These are phyloP conservation scores for Microdochium paspali DNA, from an alignment of 2,329 filamentous ascomycete species.

Conservation along the genomic window DNA sequence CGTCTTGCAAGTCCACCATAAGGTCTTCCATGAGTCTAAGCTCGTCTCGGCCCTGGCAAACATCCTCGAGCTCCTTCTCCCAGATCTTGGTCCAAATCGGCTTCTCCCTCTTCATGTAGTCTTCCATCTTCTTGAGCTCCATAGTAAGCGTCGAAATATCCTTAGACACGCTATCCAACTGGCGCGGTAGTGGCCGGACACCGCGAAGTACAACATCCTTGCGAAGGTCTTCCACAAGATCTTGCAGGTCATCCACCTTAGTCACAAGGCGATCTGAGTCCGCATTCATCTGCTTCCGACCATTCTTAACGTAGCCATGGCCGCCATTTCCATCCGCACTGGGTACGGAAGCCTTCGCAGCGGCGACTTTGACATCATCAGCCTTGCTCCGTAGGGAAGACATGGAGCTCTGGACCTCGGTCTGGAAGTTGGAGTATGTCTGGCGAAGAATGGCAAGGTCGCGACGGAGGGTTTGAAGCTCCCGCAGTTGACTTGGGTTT, in stretches of 20 bases:
- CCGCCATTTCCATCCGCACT: constrained; percentile 69
- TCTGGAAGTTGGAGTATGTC: constrained; percentile 84
- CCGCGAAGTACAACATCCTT: constrained; percentile 94
- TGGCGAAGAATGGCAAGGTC: constrained; percentile 89
- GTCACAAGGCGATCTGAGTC: constrained; percentile 88
- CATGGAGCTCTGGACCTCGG: constrained; percentile 85
- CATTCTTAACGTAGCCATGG: constrained; percentile 72
- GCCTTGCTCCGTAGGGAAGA: constrained; percentile 73
- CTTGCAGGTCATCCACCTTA: constrained; percentile 94
- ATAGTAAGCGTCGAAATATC: constrained; percentile 74
- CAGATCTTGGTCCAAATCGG: constrained; percentile 98
- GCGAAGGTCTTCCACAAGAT: constrained; percentile 89
- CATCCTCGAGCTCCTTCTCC: constrained; percentile 93
- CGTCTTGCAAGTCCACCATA: constrained; percentile 82
- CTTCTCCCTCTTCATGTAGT: constrained; percentile 84
- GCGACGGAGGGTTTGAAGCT: constrained; percentile 73
- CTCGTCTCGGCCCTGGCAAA: constrained; percentile 91
- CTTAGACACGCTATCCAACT: constrained; percentile 81
- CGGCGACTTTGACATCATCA: constrained; percentile 65
- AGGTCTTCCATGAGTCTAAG: constrained; percentile 95
- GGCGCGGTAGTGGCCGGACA: constrained; percentile 80
- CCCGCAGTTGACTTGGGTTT: constrained; percentile 56
- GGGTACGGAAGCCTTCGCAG: constrained; percentile 61
- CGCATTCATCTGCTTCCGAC: constrained; percentile 76
- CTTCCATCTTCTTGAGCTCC: constrained; percentile 89